These are phyloP conservation scores for Geranomyces variabilis DNA, from an alignment of 192 early-diverging fungal genomes.

Conservation along the genomic window DNA sequence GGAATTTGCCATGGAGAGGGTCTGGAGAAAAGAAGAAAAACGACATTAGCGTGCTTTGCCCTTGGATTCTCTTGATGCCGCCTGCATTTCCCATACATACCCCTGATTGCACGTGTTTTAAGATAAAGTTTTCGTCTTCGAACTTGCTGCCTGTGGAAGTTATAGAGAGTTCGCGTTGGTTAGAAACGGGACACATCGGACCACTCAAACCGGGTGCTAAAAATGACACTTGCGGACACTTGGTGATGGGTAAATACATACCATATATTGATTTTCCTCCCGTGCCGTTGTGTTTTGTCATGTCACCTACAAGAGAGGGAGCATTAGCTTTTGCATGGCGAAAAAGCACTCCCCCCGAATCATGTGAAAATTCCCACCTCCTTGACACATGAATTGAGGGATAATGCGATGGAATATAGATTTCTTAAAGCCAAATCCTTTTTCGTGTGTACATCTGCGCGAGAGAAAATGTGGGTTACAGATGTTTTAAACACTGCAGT, in stretches of 20 bases:
- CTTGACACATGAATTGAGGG: conserved; percentile 58
- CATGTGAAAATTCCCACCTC: not conserved
- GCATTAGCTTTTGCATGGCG: not conserved
- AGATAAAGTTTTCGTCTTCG: conserved; percentile 66
- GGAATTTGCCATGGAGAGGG: conserved; percentile 90
- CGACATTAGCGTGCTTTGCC: not conserved
- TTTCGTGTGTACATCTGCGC: conserved; percentile 80
- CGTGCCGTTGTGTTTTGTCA: conserved; percentile 81
- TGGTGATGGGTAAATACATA: too few species aligned
- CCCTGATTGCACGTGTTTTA: conserved; percentile 57
- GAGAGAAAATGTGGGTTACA: not conserved
- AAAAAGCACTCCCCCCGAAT: not conserved
- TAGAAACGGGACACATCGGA: too few species aligned
- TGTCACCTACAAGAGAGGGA: conserved; percentile 68
- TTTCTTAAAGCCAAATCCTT: conserved; percentile 78
- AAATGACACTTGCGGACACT: too few species aligned
- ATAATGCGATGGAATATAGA: conserved; percentile 86
- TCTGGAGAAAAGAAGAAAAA: conserved; percentile 22
- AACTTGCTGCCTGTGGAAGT: conserved; percentile 51
- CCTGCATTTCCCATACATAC: too few species aligned
- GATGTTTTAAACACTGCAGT: not conserved
- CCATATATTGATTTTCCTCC: conserved; percentile 92
- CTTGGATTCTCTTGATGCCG: not conserved
- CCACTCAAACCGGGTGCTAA: too few species aligned
- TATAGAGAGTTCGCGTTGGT: too few species aligned